Percentiles rank a stretch among this genome's conserved stretches.
phyloP scores from a whole-genome alignment of 257 asterid species.

The Plectranthus barbatus region DNA sequence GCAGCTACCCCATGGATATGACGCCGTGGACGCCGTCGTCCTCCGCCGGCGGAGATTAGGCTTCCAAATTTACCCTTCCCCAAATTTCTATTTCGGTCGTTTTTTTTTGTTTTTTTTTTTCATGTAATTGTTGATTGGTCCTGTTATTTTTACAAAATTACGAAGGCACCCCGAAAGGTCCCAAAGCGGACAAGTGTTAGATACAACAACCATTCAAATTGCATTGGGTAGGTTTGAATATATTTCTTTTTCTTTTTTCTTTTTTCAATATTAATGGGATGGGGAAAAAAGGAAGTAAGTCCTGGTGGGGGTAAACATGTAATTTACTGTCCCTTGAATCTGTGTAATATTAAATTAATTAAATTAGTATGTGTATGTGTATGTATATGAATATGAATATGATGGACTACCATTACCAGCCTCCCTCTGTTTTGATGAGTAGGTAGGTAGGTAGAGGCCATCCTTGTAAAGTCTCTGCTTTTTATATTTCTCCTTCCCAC shows the following conservation, averaged over 20 bases:
- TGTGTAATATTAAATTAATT: slow-evolving; percentile 17
- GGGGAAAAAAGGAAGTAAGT: background rate
- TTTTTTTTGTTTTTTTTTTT: background rate
- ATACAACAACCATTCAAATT: slow-evolving; percentile 18
- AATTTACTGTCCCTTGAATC: slow-evolving; percentile 9
- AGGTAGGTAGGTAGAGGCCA: too few species aligned
- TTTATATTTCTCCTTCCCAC: too few species aligned
- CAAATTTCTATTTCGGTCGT: background rate
- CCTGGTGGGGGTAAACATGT: slow-evolving; percentile 19
- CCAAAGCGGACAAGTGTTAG: background rate
- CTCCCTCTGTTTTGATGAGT: background rate
- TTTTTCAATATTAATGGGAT: background rate
- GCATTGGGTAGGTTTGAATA: slow-evolving; percentile 17
- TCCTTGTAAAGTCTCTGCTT: background rate
- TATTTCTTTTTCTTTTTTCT: background rate
- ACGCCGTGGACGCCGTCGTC: slow-evolving; percentile 89
- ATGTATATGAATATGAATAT: too few species aligned
- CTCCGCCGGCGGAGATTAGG: slow-evolving; percentile 22
- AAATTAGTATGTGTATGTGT: background rate
- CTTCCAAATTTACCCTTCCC: background rate
- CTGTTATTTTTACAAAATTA: slow-evolving; percentile 11
- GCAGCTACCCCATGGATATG: slow-evolving; percentile 99
- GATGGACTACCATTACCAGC: slow-evolving; percentile 11
- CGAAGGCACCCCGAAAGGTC: background rate
- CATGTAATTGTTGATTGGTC: slow-evolving; percentile 11